Percentiles rank a stretch among this genome's conserved stretches.
Conservation (phyloP, 495 filamentous ascomycete genomes). For the Corynascus novoguineensis region DNA sequence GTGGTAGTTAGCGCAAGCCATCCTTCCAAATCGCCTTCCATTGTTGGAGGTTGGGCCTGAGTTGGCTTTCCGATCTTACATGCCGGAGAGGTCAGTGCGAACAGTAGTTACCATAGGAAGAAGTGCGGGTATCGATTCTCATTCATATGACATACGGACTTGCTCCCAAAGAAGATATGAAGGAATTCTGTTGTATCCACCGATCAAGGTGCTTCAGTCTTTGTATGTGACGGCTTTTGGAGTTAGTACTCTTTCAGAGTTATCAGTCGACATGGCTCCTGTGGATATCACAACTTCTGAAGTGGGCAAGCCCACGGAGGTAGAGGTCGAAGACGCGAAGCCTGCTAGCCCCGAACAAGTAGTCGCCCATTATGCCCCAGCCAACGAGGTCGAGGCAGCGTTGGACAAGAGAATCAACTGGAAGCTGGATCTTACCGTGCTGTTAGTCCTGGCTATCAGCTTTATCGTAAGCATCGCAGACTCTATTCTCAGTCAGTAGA, state of each 20-base stretch:
- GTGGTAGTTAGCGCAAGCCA: not conserved
- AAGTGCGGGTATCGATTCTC: too few species aligned
- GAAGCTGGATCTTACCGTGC: not conserved
- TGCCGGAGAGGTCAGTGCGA: too few species aligned
- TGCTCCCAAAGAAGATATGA: too few species aligned
- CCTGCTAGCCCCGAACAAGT: not conserved
- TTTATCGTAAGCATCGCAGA: not conserved
- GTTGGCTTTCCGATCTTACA: not conserved
- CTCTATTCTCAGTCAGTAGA: not conserved
- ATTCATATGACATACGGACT: too few species aligned
- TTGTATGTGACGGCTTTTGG: too few species aligned
- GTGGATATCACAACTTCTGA: not conserved
- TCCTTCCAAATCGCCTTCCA: not conserved
- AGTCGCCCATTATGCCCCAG: not conserved
- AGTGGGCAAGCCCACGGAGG: not conserved
- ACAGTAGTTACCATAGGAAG: too few species aligned
- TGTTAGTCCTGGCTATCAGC: not conserved
- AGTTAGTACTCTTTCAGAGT: too few species aligned
- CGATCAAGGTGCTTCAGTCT: too few species aligned
- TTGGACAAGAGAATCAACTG: not conserved
- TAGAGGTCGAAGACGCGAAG: not conserved
- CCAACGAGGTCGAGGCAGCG: not conserved
- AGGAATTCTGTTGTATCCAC: too few species aligned
- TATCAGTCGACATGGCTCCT: not conserved
- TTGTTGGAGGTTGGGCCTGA: not conserved